Conservation (phyloP, 2,329 filamentous ascomycete genomes). For the Fusarium cyanostomum region DNA sequence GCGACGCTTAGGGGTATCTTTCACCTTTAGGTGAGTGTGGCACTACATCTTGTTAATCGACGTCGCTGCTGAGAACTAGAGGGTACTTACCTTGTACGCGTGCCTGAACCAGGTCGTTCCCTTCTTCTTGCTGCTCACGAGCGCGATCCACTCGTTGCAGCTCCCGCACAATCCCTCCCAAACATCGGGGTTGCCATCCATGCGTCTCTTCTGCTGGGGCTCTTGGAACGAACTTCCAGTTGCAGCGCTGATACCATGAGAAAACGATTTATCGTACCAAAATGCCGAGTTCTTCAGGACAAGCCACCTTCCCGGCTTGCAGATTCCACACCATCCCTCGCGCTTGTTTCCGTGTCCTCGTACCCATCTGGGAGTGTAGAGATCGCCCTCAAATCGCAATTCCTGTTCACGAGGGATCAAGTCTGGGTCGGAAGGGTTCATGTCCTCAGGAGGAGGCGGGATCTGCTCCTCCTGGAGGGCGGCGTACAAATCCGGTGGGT, state of each 20-base stretch:
- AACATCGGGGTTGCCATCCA: slow-evolving; percentile 82
- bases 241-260: slow-evolving; percentile 84
- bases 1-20: slow-evolving; percentile 74
- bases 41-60: slow-evolving; percentile 58
- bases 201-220: slow-evolving; percentile 77
- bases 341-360: slow-evolving; percentile 87
- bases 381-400: slow-evolving; percentile 79
- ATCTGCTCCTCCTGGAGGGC: slow-evolving; percentile 78
- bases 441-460: slow-evolving; percentile 79
- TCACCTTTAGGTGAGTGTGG: slow-evolving; percentile 76
- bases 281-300: slow-evolving; percentile 91
- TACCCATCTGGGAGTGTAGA: slow-evolving; percentile 87
- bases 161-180: slow-evolving; percentile 83
- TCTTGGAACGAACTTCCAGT: slow-evolving; percentile 82
- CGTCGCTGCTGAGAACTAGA: background rate
- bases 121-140: slow-evolving; percentile 89
- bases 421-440: slow-evolving; percentile 81
- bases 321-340: slow-evolving; percentile 90
- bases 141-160: slow-evolving; percentile 82
- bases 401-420: slow-evolving; percentile 82
- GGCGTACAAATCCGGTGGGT: slow-evolving; percentile 80
- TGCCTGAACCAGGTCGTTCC: slow-evolving; percentile 93
- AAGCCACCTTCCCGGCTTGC: slow-evolving; percentile 85
- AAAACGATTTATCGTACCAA: slow-evolving; percentile 94
- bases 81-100: slow-evolving; percentile 77